Evolutionary conservation across 2,329 filamentous ascomycete genomes (phyloP), one percentile per base, ranked within the genome.

Genomic region (Alternaria viburni): DNA sequence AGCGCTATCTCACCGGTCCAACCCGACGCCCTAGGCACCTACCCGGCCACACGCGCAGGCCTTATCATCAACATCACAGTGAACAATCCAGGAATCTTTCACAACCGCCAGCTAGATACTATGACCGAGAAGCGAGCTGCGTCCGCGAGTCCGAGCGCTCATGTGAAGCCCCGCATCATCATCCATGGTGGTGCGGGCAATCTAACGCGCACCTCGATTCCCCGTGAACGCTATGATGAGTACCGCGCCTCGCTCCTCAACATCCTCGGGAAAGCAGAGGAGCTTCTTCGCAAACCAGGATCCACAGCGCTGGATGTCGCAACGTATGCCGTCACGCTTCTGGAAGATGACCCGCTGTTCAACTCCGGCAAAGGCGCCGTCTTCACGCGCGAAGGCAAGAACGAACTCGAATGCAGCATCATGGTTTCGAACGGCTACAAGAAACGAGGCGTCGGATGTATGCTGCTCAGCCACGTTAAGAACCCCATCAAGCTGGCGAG

Each of bases 361-460:
- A 97, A 97, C 81, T 89, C 89, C 61, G 93, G 89, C 8, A 90
- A 89, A 72, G 94, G 94, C 57, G 92, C 93, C 54, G 93, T 97
- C 19, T 97, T 96, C 79, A 97, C 93, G 0, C 88, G 90, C 54
- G 89, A 91, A 68, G 94, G 93, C 17, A 86, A 89, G 66, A 93
- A 94, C 77, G 92, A 97, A 81, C 89, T 97, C 65, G 93, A 97
- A 81, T 92, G 92, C 2, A 92, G 89, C 9, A 87, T 97, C 55
- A 97, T 97, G 93, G 91, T 96, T 0, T 91, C 90, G 2, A 85
- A 85, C 26, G 91, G 90, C 0, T 83, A 84, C 60, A 86, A 88
- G 44, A 97, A 97, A 83, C 87, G 92, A 36, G 93, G 89, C 15
- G 91, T 92, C 0, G 92, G 92, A 4, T 88, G 93, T 6, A 92